Conservation (phyloP, 495 filamentous ascomycete genomes). For the Daldinia loculata region DNA sequence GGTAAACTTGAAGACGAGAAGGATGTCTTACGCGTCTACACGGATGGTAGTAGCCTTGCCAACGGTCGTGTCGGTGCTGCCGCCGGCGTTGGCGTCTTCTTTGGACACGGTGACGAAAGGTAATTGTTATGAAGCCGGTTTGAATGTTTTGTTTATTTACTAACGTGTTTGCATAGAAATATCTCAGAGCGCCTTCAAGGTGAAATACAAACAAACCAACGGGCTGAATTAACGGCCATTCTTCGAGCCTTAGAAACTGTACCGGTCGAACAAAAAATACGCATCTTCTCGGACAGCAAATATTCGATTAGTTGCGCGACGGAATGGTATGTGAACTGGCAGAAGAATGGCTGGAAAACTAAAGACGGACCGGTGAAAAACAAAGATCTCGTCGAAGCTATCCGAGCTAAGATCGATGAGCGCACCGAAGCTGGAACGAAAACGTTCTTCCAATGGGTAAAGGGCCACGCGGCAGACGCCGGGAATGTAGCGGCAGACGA, state of each 20-base stretch:
- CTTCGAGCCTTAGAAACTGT: conserved; percentile 81
- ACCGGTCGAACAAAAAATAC: conserved; percentile 55
- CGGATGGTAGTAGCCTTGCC: conserved; percentile 82
- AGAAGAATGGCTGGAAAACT: conserved; percentile 80
- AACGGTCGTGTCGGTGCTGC: conserved; percentile 78
- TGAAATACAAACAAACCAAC: conserved; percentile 86
- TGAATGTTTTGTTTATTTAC: neutral
- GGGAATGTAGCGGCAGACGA: conserved; percentile 85
- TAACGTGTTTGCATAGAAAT: conserved; percentile 67
- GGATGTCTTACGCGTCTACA: conserved; percentile 78
- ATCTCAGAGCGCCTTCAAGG: conserved; percentile 83
- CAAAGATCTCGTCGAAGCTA: conserved; percentile 78
- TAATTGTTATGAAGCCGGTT: conserved; percentile 50
- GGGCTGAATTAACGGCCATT: conserved; percentile 91
- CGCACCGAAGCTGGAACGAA: conserved; percentile 66
- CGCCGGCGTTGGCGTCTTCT: conserved; percentile 89
- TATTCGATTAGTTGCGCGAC: conserved; percentile 94
- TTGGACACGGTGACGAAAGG: conserved; percentile 77
- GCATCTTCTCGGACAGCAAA: conserved; percentile 81
- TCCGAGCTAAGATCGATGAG: conserved; percentile 75
- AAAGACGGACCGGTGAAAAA: conserved; percentile 80
- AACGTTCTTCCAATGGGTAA: conserved; percentile 86
- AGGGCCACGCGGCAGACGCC: conserved; percentile 72
- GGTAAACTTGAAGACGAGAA: conserved; percentile 54
- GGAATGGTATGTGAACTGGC: conserved; percentile 83